These are phyloP conservation scores for Thermothelomyces thermophilus DNA, from an alignment of 2,329 filamentous ascomycete genomes.

Conservation along the genomic window DNA sequence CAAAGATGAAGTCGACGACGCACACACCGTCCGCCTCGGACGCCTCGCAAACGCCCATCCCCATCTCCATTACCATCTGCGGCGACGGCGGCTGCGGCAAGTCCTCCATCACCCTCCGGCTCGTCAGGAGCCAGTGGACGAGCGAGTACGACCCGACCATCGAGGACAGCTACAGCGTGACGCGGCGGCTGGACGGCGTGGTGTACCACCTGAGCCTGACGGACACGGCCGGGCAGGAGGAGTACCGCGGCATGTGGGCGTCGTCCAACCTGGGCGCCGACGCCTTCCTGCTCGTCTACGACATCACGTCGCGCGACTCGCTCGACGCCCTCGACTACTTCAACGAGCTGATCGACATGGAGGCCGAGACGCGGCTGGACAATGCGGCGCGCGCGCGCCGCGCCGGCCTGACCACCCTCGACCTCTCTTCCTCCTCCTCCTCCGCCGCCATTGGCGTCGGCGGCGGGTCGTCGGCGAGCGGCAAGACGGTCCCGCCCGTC, in stretches of 20 bases:
- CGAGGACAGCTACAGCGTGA: slow-evolving; percentile 80
- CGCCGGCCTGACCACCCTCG: slow-evolving; percentile 34
- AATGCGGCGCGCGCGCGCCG: slow-evolving; percentile 48
- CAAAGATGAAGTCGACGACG: slow-evolving; percentile 14
- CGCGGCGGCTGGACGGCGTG: slow-evolving; percentile 71
- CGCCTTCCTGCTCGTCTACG: slow-evolving; percentile 81
- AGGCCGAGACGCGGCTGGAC: slow-evolving; percentile 62
- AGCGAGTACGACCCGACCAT: slow-evolving; percentile 76
- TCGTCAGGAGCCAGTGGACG: slow-evolving; percentile 78
- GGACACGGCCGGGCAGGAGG: slow-evolving; percentile 83
- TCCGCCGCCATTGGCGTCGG: slow-evolving; percentile 14
- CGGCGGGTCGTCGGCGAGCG: slow-evolving; percentile 31
- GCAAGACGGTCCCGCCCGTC: slow-evolving; percentile 59
- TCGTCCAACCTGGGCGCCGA: slow-evolving; percentile 71
- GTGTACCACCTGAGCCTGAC: slow-evolving; percentile 73
- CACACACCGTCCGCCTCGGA: slow-evolving; percentile 18
- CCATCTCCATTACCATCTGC: slow-evolving; percentile 73
- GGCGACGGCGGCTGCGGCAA: slow-evolving; percentile 82
- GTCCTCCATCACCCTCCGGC: slow-evolving; percentile 75
- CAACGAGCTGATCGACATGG: slow-evolving; percentile 77
- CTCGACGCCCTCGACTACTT: slow-evolving; percentile 71
- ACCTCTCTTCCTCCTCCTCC: slow-evolving; percentile 22
- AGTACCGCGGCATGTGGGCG: slow-evolving; percentile 83
- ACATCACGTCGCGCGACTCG: slow-evolving; percentile 66
- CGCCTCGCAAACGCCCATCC: slow-evolving; percentile 38